Evolutionary conservation across 805 yeast species (phyloP).

Genomic region (Tetrapisispora namnaoensis): DNA sequence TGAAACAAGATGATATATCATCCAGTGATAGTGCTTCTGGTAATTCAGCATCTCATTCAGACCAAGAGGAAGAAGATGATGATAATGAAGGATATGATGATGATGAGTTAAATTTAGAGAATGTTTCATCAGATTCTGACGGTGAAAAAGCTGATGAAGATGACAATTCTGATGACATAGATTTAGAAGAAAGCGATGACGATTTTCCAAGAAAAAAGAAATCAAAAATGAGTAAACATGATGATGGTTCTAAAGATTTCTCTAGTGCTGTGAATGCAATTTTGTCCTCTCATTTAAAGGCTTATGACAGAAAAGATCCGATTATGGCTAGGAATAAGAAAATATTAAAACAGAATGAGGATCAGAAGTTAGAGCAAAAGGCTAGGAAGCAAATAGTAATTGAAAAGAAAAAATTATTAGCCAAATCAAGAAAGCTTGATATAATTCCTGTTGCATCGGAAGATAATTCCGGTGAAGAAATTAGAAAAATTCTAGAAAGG

Average conservation of each 20-base stretch:
- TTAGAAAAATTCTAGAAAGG: conserved; percentile 48
- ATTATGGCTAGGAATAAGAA: conserved; percentile 77
- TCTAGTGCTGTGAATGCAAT: conserved; percentile 79
- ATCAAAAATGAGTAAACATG: conserved; percentile 46
- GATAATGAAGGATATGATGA: conserved; percentile 15
- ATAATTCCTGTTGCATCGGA: conserved; percentile 57
- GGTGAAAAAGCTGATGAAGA: conserved; percentile 17
- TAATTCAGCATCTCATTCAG: conserved; percentile 1
- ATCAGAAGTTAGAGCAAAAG: conserved; percentile 71
- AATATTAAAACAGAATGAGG: conserved; percentile 61
- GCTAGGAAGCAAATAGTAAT: conserved; percentile 61
- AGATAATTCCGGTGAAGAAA: conserved; percentile 29
- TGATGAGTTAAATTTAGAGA: conserved; percentile 14
- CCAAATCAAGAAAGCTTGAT: conserved; percentile 56
- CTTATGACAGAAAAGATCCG: conserved; percentile 83
- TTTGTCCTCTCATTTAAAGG: conserved; percentile 75
- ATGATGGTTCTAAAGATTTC: conserved; percentile 68
- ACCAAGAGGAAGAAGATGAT: conserved; percentile 11
- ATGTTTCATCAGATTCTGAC: conserved; percentile 11
- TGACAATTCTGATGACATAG: conserved; percentile 14
- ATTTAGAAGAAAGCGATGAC: conserved; percentile 27
- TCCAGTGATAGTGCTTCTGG: background rate
- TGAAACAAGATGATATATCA: background rate
- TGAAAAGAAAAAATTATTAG: conserved; percentile 62
- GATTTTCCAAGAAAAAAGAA: conserved; percentile 40